Conservation (phyloP, 75 land plant species). For the Selaginella moellendorffii region DNA sequence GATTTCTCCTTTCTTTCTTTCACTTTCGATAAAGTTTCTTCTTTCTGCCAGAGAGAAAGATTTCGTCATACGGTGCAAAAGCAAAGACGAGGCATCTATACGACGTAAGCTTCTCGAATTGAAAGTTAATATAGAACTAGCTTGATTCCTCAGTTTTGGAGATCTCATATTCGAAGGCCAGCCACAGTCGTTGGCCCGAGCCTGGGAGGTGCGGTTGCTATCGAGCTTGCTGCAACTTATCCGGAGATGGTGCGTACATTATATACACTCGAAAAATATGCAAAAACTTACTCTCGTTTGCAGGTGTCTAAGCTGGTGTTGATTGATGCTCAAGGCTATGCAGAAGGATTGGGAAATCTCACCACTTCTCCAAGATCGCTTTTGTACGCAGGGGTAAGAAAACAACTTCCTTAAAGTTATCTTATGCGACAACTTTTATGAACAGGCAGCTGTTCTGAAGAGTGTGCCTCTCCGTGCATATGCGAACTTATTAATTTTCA, state of each 20-base stretch:
- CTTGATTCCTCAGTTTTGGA: constrained; percentile 52
- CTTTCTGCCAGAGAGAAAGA: not conserved
- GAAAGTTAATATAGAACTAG: not conserved
- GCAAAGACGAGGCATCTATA: not conserved
- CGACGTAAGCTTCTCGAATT: too few species aligned
- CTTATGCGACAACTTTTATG: not conserved
- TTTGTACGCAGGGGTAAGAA: constrained; percentile 82
- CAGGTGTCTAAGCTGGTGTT: constrained; percentile 76
- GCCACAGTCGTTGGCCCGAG: constrained; percentile 87
- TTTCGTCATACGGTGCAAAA: not conserved
- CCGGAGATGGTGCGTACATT: constrained; percentile 31
- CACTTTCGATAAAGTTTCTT: not conserved
- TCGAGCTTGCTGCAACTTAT: constrained; percentile 72
- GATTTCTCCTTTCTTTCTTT: not conserved
- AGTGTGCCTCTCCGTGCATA: constrained; percentile 61
- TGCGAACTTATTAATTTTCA: constrained; percentile 49
- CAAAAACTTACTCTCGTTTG: not conserved
- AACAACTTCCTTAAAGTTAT: not conserved
- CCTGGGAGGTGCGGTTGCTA: constrained; percentile 93
- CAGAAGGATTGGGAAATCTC: constrained; percentile 82
- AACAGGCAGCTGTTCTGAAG: constrained; percentile 66
- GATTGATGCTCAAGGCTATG: constrained; percentile 81
- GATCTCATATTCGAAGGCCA: constrained; percentile 57
- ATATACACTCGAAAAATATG: not conserved
- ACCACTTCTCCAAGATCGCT: constrained; percentile 40